Evolutionary conservation across 345 rosid genomes (phyloP), one percentile per base, ranked within the genome.

Genomic region (Lepidium sativum): DNA sequence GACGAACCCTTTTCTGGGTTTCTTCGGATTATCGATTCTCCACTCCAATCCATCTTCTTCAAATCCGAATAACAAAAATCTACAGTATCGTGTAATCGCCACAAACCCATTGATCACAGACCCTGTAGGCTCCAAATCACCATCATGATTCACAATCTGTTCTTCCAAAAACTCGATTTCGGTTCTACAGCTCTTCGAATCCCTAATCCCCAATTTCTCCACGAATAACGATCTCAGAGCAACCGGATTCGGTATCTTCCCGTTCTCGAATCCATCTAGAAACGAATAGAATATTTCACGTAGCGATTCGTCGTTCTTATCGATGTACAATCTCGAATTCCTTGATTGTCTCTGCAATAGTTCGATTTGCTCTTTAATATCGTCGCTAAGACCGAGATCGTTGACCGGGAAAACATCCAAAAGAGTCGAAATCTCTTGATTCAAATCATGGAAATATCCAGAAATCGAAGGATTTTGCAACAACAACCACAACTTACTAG

Each of bases 91-190:
- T 4, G 86, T 78, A 6, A 95, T 77, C 2, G 96, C 99, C 5
- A 95, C 85, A 32, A 91, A 80, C 23, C 95, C 99, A 35, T 85
- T 84, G 42, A 95, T 87, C 56, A 91, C 86, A 0, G 89, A 86
- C 13, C 88, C 84, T 0, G 91, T 55, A 13, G 97, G 99, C 75
- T 95, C 96, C 3, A 88, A 48, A 74, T 91, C 99, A 5, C 91
- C 97, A 29, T 86, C 91, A 16, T 82, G 86, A 40, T 83, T 88
- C 65, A 81, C 83, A 75, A 94, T 84, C 78, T 94, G 97, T 69
- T 94, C 97, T 78, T 94, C 97, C 77, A 94, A 65, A 71, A 86
- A 94, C 75, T 88, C 97, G 44, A 86, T 90, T 54, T 94, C 96
- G 1, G 21, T 69, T 53, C 92, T 78, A 53, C 86, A 94, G 33